Base-by-base conservation (phyloP, 345 rosid species). In the Euphorbia peplus region DNA sequence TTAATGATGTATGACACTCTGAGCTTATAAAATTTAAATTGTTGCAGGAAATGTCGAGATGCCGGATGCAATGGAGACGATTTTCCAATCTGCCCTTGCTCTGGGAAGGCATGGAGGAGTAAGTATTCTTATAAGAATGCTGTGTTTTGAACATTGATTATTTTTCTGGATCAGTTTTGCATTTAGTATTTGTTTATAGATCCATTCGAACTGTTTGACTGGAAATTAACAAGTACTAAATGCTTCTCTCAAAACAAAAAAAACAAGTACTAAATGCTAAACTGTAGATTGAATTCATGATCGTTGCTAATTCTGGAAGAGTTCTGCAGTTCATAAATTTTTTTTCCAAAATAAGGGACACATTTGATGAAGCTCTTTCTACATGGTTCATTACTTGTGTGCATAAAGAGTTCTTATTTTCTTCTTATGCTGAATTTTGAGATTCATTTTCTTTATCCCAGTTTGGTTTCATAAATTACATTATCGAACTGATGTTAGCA, bases 11-110 rank as follows among this genome's bases (percentile, higher is more conserved):
- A 44, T 24, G 41, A 47, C 26, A 26, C 22, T 29, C 11, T 66
- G 39, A 50, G 22, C 11, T 22, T 41, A 24, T 15, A 18, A 59
- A 26, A 60, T 70, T 54, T 46, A 73, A 19, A 12, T 76, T 42
- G 66, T 75, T 79, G 76, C 83, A 95, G 99, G 91, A 73, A 82
- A 73, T 73, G 73, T 71, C 41, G 82, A 77, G 78, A 87, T 95
- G 99, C 99, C 98, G 11, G 97, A 95, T 83, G 91, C 99, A 25
- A 90, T 95, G 96, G 98, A 95, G 90, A 82, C 78, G 0, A 90
- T 95, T 82, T 95, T 83, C 79, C 88, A 95, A 69, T 86, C 89
- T 64, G 99, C 99, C 64, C 97, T 95, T 70, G 83, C 77, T 65
- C 79, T 88, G 28, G 99, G 99, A 70, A 87, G 74, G 78, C 50